Conservation (phyloP, 2,329 filamentous ascomycete genomes). For the Xylaria sp. region DNA sequence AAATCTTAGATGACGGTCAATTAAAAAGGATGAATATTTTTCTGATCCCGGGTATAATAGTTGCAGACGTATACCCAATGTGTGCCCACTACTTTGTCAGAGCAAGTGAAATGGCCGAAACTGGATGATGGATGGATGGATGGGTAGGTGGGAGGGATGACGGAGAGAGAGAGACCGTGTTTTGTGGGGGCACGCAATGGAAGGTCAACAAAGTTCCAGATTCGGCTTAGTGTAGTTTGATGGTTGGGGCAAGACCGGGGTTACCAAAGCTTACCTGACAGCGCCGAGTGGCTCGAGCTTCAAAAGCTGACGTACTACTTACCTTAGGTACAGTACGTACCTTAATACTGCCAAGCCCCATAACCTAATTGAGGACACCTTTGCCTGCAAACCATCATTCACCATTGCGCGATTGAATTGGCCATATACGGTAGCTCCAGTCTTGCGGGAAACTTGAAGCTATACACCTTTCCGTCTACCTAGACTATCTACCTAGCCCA, state of each 20-base stretch:
- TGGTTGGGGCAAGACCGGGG: background rate
- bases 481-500: background rate
- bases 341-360: conserved; percentile 7
- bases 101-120: background rate
- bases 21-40: background rate
- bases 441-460: conserved; percentile 12
- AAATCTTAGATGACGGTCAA: background rate
- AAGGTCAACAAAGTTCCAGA: conserved; percentile 40
- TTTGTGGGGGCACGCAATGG: conserved; percentile 34
- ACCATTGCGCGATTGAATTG: background rate
- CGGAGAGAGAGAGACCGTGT: conserved; percentile 33
- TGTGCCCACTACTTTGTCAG: conserved; percentile 7
- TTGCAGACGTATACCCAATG: conserved; percentile 22
- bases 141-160: conserved; percentile 21
- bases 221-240: conserved; percentile 26
- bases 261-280: conserved; percentile 14
- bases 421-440: conserved; percentile 3
- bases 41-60: conserved; percentile 17
- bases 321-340: background rate
- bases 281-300: conserved; percentile 30
- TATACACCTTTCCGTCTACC: background rate
- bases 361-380: conserved; percentile 40
- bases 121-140: background rate
- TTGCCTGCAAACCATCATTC: conserved; percentile 22
- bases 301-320: conserved; percentile 11